Conservation (phyloP, 371 early-diverging fungal genomes). For the Circinella umbellata region DNA sequence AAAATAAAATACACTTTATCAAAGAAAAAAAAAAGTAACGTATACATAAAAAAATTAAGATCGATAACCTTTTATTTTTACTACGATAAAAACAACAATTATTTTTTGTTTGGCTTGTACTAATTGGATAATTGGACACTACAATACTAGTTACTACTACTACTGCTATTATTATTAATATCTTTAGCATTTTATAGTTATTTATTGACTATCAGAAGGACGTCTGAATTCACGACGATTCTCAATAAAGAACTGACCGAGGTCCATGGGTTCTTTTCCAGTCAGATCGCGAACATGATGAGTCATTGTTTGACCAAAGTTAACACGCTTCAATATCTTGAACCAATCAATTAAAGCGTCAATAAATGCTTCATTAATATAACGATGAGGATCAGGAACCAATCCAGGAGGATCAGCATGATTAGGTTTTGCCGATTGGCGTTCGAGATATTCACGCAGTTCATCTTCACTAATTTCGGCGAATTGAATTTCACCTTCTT, state of each 20-base stretch:
- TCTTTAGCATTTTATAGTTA: neutral
- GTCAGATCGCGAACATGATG: slow-evolving; percentile 18
- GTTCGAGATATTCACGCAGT: slow-evolving; percentile 16
- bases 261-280: slow-evolving; percentile 21
- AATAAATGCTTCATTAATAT: slow-evolving; percentile 7
- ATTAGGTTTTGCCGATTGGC: neutral
- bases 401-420: neutral
- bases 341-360: slow-evolving; percentile 18
- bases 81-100: too few species aligned
- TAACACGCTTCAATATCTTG: neutral
- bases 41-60: too few species aligned
- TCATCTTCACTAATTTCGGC: slow-evolving; percentile 4
- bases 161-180: neutral
- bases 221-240: slow-evolving; percentile 19
- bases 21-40: too few species aligned
- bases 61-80: too few species aligned
- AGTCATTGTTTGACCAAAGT: slow-evolving; percentile 14
- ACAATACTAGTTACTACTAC: neutral
- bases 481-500: slow-evolving; percentile 14
- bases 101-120: too few species aligned
- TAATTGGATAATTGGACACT: too few species aligned
- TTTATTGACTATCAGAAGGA: slow-evolving; percentile 5
- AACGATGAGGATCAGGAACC: slow-evolving; percentile 2
- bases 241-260: slow-evolving; percentile 18
- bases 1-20: too few species aligned